Evolutionary conservation across 768 basidiomycete species (phyloP).

Genomic region (Lactarius quietus): DNA sequence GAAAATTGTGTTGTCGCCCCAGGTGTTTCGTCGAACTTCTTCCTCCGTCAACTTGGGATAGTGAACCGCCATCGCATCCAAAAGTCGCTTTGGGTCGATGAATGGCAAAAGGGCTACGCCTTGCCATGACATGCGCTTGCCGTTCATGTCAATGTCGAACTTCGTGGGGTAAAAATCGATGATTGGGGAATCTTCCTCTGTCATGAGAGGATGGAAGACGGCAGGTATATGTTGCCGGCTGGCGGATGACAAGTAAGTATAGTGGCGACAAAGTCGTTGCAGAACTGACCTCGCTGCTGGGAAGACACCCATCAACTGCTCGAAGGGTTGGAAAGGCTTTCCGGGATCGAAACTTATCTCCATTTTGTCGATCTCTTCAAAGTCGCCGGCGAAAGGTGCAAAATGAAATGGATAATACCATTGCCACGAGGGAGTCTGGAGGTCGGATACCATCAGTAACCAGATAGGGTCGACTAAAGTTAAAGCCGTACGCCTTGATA

Average conservation of each 20-base stretch:
- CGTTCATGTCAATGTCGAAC: constrained; percentile 99
- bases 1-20: constrained; percentile 82
- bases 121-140: constrained; percentile 99
- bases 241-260: constrained; percentile 11
- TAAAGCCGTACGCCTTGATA: constrained; percentile 83
- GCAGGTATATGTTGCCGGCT: constrained; percentile 88
- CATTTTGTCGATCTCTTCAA: constrained; percentile 73
- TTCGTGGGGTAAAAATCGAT: constrained; percentile 91
- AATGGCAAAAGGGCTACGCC: constrained; percentile 96
- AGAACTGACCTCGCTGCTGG: constrained; percentile 76
- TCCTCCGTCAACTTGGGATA: constrained; percentile 70
- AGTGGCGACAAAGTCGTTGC: neutral
- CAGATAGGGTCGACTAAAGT: neutral
- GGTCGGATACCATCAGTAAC: constrained; percentile 25
- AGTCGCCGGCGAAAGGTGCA: constrained; percentile 96
- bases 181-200: constrained; percentile 81
- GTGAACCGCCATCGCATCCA: constrained; percentile 74
- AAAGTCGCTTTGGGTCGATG: constrained; percentile 80
- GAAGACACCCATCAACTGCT: constrained; percentile 98
- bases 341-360: constrained; percentile 76
- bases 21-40: constrained; percentile 77
- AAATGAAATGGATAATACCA: constrained; percentile 99
- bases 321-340: constrained; percentile 92
- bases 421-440: constrained; percentile 85
- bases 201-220: constrained; percentile 86